Base-by-base conservation (phyloP, 2,329 filamentous ascomycete species). In the Alternaria sp. region DNA sequence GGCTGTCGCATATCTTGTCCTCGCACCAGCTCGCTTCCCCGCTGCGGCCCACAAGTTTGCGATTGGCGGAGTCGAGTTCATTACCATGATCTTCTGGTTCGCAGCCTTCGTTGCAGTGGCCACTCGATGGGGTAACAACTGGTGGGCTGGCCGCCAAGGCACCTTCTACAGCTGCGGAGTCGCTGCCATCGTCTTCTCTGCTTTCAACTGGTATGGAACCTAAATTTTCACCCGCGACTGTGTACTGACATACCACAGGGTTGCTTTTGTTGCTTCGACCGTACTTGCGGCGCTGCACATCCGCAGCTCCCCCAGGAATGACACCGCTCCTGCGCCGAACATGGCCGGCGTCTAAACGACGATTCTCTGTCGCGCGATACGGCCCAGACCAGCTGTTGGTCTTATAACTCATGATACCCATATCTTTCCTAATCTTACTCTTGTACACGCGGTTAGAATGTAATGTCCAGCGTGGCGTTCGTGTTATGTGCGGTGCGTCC, bases 41-140 rank as follows among this genome's bases (percentile, higher is more conserved):
- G 65, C 58, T 4, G 74, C 89, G 12, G 91, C 92, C 70, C 90
- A 95, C 81, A 87, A 86, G 61, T 87, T 88, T 55, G 88, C 85
- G 47, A 88, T 93, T 21, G 82, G 92, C n/a, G 89, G 75, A 2
- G 85, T 92, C 28, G 92, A 96, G 75, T 84, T 84, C 60, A 68
- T 95, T 21, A 96, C 93, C 43, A 90, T 91, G 82, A 85, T 97
- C 63, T 97, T 97, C 84, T 97, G 94, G 94, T 96, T 97, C 77
- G 90, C 92, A 0, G 93, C 92, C 10, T 91, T 93, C 73, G 90
- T 96, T 69, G 92, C 93, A 1, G 82, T 94, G 6, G 93, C 91
- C 2, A 89, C 88, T 23, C 83, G 84, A 46, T 82, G 93, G 67
- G 87, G 87, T 49, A 83, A 86, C n/a, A 81, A 86, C 0, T 77